Base-by-base conservation (phyloP, 2,329 filamentous ascomycete species). In the Fusarium hainanense region DNA sequence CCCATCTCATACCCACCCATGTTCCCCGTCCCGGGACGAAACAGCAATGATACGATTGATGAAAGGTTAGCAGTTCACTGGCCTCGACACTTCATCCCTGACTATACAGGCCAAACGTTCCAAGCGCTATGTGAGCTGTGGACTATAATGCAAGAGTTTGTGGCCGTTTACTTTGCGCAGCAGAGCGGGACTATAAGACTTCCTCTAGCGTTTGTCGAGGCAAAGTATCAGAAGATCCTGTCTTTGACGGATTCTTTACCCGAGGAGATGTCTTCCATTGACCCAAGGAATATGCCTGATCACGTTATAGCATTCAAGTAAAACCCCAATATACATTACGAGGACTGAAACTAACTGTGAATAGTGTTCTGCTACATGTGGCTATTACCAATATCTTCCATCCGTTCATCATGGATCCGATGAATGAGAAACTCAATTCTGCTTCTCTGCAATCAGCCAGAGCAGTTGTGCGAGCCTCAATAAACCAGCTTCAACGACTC, bases 91-190 rank as follows among this genome's bases (percentile, higher is more conserved):
- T 58, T 52, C 44, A 52, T 43, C 18, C 62, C 59, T 58, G 43
- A 51, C 56, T 68, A 61, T 48, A 42, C 63, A 69, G 67, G 63
- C 34, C 57, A 64, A 58, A 68, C 67, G 3, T 70, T 70, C 21
- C 50, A 63, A 43, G 42, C 55, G 6, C 30, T 70, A 7, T 70
- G 67, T 64, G 58, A 66, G 42, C 46, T 70, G 8, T 70, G 68
- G 68, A 51, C 49, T 3, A 70, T 70, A n/a, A 64, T 64, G 63
- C 68, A 70, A 27, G 68, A 70, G 12, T 54, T 68, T 41, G 49
- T 58, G 16, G 54, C 54, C 3, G 67, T 70, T 23, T 68, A 70
- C n/a, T 68, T 66, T 47, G 43, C 62, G 3, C 47, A 66, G 13
- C 37, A 40, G 0, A 37, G 23, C 13, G 7, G n/a, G 16, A 9